Evolutionary conservation across 345 rosid genomes (phyloP), one percentile per base, ranked within the genome.

Genomic region (Geranium brycei): DNA sequence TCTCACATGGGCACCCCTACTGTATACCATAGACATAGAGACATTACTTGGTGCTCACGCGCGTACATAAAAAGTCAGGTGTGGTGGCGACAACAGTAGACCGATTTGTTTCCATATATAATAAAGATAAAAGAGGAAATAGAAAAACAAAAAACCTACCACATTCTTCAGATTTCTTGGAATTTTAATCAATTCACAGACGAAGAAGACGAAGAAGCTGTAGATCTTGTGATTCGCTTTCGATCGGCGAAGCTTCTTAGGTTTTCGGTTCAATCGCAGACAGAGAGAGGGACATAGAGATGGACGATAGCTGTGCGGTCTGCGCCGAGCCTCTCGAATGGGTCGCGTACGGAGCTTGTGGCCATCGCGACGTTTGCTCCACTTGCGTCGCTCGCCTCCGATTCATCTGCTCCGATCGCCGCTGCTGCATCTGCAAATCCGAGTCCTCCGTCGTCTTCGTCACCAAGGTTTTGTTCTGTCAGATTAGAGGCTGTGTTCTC

Each of bases 251-350:
- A 57, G 59, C n/a, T 57, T 4, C 8, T 57, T 7, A 35, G 41
- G 1, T 35, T 35, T 35, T 7, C 41, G 10, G 3, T 35, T 35
- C 41, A 35, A 35, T 35, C 41, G 10, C 7, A 35, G 41, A 35
- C 2, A 35, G 41, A 23, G 28, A 13, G 30, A 65, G n/a, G n/a
- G n/a, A n/a, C n/a, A n/a, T n/a, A n/a, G 71, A 55, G 41, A 91
- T 91, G 98, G 96, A 89, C 63, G 95, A 89, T 59, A 77, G 87
- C 61, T 92, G 96, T 64, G 98, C 95, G 38, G 98, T 92, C 19
- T 92, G 98, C 62, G 96, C 96, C 0, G 98, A 92, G 62, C 65
- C 80, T 64, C 77, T 89, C 64, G 93, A 89, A 68, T 92, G 96
- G 95, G 91, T 86, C 66, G 93, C 95, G 16, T 92, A 92, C 65